Evolutionary conservation across 345 rosid genomes (phyloP), one percentile per base, ranked within the genome.

Genomic region (Punica granatum): DNA sequence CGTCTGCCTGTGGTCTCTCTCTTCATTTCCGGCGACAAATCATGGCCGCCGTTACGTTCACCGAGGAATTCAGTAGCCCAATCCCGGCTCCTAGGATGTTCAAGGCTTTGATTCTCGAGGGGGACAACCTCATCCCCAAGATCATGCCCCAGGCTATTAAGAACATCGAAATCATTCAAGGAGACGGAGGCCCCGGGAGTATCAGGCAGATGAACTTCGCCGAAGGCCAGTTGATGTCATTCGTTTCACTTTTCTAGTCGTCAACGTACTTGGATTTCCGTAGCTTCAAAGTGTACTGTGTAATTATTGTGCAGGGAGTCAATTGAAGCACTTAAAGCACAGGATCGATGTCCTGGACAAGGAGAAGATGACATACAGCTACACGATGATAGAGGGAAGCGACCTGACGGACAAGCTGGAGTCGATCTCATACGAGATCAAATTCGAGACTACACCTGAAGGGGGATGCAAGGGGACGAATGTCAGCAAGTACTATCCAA

Each of bases 121-220:
- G 54, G 4, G 71, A 73, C 16, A 58, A 39, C 7, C 67, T 85
- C 49, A 23, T 85, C 51, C 74, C 78, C 43, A 80, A 77, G 73
- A 60, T 76, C 41, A 4, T 77, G 56, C 84, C 87, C 2, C 75
- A 80, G 23, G 77, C 65, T 30, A 53, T 81, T 31, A 63, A 66
- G 66, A 79, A 69, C 4, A 42, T 60, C 6, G 79, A 75, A 6
- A 25, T 62, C n/a, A 6, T 83, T 9, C 65, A 80, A 67, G 87
- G 89, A 18, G 66, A 81, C 51, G 88, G 84, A n/a, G 88, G 80
- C 12, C 66, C 82, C 11, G 83, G 83, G 26, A 81, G 56, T 58
- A 71, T 79, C 76, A 84, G 67, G 74, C 70, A 78, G 54, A 35
- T 74, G 58, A 72, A 33, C 66, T 64, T 69, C 19, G 69, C 39